Evolutionary conservation across 1,139 yeast species (phyloP), one percentile per base, ranked within the genome.

Genomic region (Tardiomyces blankii): DNA sequence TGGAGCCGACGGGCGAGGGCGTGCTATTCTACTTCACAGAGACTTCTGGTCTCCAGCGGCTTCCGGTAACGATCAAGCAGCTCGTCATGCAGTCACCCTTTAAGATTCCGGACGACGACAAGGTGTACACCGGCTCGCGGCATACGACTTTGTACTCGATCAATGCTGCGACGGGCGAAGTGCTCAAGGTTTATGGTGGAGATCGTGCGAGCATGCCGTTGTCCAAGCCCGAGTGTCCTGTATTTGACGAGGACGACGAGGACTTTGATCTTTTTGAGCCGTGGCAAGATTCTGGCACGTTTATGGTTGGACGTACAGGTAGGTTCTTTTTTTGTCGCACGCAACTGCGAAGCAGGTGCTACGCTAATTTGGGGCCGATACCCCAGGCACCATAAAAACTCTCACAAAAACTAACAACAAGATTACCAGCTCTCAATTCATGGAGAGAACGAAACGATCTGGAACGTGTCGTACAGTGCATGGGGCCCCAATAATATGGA

Each of bases 401-500:
- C n/a, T n/a, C n/a, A n/a, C n/a, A n/a, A n/a, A 21, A 7, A 21
- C 25, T 21, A 21, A 21, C 25, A 21, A 7, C 25, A 21, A n/a
- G 78, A 77, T 6, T 81, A 78, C 58, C 76, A 74, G 45, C 65
- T 82, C 23, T 73, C 75, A 11, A 80, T 82, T 18, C 78, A 78
- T 60, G 80, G 68, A 80, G 2, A 72, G 77, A 2, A 42, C 45
- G 12, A 40, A 45, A 9, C 48, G 46, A n/a, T 49, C 1, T 89
- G 96, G 95, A 85, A 88, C 59, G 88, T 91, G 12, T 81, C 93
- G 0, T 89, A 84, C 59, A 74, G 94, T 1, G 77, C 82, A 45
- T 91, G 97, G 96, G 95, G 94, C 7, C 95, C 95, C 25, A 89
- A 89, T 64, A 81, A 87, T 53, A 70, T 89, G 49, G 95, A 91